Evolutionary conservation across 1,284 basidiomycete species (phyloP).

Genomic region (Ustanciosporium gigantosporum): DNA sequence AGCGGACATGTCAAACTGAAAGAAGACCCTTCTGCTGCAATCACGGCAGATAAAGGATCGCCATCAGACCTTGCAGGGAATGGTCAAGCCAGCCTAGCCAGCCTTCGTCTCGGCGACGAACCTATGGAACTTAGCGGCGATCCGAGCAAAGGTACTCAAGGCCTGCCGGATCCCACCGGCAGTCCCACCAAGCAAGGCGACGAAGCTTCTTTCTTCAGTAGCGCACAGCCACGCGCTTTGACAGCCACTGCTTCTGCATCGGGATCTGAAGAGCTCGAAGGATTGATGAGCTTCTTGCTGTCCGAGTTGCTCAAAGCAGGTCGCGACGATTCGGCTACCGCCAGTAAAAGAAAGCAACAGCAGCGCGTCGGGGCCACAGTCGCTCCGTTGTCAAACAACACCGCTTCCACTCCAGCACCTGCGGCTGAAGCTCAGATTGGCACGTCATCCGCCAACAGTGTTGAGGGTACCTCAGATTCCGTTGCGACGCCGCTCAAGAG

Average conservation of each 20-base stretch:
- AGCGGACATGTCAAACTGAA: constrained; percentile 32
- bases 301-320: constrained; percentile 68
- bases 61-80: constrained; percentile 37
- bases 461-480: neutral
- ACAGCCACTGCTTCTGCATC: neutral
- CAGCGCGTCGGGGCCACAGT: too few species aligned
- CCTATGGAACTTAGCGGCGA: constrained; percentile 68
- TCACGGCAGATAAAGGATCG: constrained; percentile 13
- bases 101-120: constrained; percentile 64
- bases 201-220: constrained; percentile 28
- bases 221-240: constrained; percentile 4
- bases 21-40: constrained; percentile 7
- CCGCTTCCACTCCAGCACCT: neutral
- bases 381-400: too few species aligned
- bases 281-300: constrained; percentile 73
- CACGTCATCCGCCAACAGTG: neutral
- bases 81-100: constrained; percentile 32
- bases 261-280: constrained; percentile 64
- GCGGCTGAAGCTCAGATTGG: neutral
- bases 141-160: constrained; percentile 18
- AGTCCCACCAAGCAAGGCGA: neutral
- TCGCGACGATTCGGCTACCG: neutral
- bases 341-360: neutral
- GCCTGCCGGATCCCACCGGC: neutral
- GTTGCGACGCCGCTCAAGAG: neutral